phyloP scores from a whole-genome alignment of 129 eudicot species.

The Arctium minus region DNA sequence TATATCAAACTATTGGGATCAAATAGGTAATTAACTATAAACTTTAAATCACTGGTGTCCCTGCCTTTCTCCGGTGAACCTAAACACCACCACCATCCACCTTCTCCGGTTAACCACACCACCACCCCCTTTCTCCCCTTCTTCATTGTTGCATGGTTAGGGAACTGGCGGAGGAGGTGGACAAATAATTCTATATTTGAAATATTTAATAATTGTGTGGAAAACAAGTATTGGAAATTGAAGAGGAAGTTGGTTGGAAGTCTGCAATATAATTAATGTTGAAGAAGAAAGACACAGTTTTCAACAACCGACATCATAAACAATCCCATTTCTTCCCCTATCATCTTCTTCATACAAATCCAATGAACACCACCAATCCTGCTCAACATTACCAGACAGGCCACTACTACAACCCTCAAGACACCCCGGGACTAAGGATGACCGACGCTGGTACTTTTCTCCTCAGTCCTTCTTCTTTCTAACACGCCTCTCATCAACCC shows the following conservation, averaged over 20 bases:
- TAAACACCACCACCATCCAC: too few species aligned
- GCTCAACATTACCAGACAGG: neutral
- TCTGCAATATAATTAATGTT: neutral
- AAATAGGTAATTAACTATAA: too few species aligned
- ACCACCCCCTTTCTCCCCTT: too few species aligned
- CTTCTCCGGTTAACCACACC: too few species aligned
- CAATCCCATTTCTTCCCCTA: neutral
- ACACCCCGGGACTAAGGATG: neutral
- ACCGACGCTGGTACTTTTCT: neutral
- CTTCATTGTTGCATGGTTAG: too few species aligned
- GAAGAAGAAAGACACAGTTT: neutral
- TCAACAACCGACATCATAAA: neutral
- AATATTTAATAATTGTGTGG: neutral
- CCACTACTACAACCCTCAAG: neutral
- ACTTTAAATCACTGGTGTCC: too few species aligned
- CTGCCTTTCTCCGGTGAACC: too few species aligned
- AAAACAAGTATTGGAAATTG: neutral
- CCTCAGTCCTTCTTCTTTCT: conserved; percentile 12
- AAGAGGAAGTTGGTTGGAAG: neutral
- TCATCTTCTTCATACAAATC: neutral
- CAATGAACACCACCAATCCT: neutral
- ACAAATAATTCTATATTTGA: too few species aligned
- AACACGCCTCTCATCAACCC: neutral
- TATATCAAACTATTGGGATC: too few species aligned
- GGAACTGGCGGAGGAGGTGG: too few species aligned